Evolutionary conservation across 176 grass and related monocot genomes (phyloP).

Genomic region (Hyparrhenia diplandra): DNA sequence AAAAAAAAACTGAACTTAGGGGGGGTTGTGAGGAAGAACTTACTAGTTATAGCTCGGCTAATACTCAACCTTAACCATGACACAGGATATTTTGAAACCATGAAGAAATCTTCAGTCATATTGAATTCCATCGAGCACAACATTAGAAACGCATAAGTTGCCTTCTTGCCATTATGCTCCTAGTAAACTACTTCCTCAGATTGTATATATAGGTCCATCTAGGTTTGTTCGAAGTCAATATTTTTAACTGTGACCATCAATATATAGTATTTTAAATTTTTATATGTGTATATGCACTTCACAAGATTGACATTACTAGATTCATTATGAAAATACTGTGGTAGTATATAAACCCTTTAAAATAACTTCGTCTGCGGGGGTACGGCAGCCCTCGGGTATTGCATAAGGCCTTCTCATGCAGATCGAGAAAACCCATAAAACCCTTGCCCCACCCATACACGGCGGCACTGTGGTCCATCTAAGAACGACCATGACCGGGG

Average conservation of each 20-base stretch:
- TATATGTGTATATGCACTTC: neutral
- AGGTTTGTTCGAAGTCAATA: neutral
- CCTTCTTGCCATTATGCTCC: neutral
- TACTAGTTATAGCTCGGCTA: neutral
- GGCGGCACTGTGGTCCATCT: no score
- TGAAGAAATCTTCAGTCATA: slow-evolving; percentile 6
- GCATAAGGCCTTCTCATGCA: no score
- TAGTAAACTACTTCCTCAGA: neutral
- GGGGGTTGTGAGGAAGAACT: neutral
- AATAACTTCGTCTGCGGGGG: no score
- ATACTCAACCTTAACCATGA: neutral
- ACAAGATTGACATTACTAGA: neutral
- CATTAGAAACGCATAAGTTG: neutral
- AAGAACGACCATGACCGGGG: no score
- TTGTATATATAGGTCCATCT: neutral
- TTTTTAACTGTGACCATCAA: neutral
- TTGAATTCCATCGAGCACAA: neutral
- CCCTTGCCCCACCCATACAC: no score
- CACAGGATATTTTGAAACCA: neutral
- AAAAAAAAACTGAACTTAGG: neutral
- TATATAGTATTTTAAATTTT: neutral
- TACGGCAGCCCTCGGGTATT: no score
- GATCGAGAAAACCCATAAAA: no score
- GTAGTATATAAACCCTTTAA: neutral
- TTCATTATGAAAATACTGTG: neutral